phyloP scores from a whole-genome alignment of 1,284 basidiomycete species.

The Trichosporon ovoides region DNA sequence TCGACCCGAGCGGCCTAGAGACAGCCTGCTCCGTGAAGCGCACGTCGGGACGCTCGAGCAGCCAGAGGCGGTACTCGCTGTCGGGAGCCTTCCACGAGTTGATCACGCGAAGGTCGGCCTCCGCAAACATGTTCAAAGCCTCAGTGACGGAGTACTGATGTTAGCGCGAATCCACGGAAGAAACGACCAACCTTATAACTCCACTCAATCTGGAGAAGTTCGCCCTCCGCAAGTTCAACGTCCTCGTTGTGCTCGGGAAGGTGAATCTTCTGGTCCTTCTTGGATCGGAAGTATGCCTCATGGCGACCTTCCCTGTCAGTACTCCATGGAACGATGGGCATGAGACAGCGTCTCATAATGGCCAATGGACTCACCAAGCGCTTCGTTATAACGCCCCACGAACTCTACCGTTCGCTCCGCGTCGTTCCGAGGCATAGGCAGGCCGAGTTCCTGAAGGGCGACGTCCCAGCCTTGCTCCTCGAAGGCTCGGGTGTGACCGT shows the following conservation, averaged over 20 bases:
- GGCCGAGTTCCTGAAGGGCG: conserved; percentile 46
- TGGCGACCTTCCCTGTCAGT: no score
- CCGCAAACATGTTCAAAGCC: conserved; percentile 65
- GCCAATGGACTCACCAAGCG: conserved; percentile 64
- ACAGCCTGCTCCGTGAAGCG: conserved; percentile 19
- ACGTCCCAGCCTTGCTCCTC: conserved; percentile 82
- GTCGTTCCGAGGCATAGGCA: conserved; percentile 22
- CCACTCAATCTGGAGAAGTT: conserved; percentile 79
- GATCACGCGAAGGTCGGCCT: conserved; percentile 74
- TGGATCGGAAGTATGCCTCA: conserved; percentile 78
- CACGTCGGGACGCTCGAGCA: conserved; percentile 72
- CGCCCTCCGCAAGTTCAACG: conserved; percentile 58
- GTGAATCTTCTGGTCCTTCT: conserved; percentile 58
- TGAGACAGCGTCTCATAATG: not conserved
- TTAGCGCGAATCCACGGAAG: not conserved
- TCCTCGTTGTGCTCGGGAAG: conserved; percentile 52
- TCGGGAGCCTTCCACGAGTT: conserved; percentile 77
- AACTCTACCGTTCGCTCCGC: conserved; percentile 57
- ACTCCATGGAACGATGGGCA: no score
- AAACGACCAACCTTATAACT: conserved; percentile 69
- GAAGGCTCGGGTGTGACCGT: conserved; percentile 72
- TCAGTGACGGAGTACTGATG: conserved; percentile 75
- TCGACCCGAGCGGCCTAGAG: not conserved
- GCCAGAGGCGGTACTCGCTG: conserved; percentile 77
- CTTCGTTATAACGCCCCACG: conserved; percentile 67